Evolutionary conservation across 257 asterid species (phyloP), one percentile per base, ranked within the genome.

Genomic region (Leonotis leonurus): DNA sequence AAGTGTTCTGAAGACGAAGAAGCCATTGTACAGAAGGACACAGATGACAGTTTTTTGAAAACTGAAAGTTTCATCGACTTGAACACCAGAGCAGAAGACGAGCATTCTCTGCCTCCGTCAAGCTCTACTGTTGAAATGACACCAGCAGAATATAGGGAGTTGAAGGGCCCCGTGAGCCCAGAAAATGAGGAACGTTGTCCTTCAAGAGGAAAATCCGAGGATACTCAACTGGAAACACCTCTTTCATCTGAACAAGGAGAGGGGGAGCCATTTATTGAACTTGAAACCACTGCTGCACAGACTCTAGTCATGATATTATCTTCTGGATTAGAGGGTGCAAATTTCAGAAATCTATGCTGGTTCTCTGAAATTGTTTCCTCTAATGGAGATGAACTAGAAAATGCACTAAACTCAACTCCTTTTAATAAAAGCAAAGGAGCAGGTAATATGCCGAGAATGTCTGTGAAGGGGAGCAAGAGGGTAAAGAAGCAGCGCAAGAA

Each of bases 141-240:
- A 64, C 22, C 69, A 33, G 64, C 67, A 11, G 54, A 37, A 13
- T 71, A 43, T 44, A 32, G 50, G n/a, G 84, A 71, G 70, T 36
- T 88, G 67, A 72, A 70, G 70, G 84, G 82, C 10, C 83, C 85
- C 1, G 57, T 70, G 56, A 79, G 94, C 73, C 88, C 86, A 11
- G 86, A 80, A 26, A 84, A 80, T 30, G 79, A 81, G 74, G 89
- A 85, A 63, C 69, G 77, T 37, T 66, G 79, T 77, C 85, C 86
- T 60, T 87, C 84, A 3, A 77, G 83, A 75, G 94, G 80, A 51
- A 67, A 70, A 57, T 72, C 85, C 3, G 75, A 73, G 72, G 82
- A 73, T 60, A 71, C 58, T 50, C 74, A 51, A 67, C 67, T 41
- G 25, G 75, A 61, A 46, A 56, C 68, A 29, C 56, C 69, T 46